Evolutionary conservation across 2,329 filamentous ascomycete genomes (phyloP), one percentile per base, ranked within the genome.

Genomic region (Aotearoamyces nothofagi): DNA sequence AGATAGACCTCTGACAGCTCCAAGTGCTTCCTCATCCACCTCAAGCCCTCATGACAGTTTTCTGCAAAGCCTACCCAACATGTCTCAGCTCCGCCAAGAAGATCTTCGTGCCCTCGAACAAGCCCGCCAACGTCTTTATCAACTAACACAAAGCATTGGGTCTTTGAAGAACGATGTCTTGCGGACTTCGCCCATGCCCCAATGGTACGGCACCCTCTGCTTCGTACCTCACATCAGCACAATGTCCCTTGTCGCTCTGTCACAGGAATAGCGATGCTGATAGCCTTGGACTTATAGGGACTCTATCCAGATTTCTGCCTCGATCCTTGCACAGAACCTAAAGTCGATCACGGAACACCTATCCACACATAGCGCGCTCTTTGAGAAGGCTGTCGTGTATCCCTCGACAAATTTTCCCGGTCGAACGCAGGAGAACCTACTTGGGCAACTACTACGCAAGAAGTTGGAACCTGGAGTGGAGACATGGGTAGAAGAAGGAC

Each of bases 381-480:
- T 92, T 36, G 64, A 63, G 32, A 69, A 71, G 31, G 63, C 82
- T 29, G 76, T 79, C 38, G 68, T 80, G 13, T 82, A 80, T 46
- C 83, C 83, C 0, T 71, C 75, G 9, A 78, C 81, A 2, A 73
- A 74, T 49, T 90, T 69, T 53, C 83, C 71, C 4, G 77, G 70
- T 20, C 74, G 66, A 41, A 75, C 66, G 4, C 72, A 81, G 34
- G 70, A 78, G 49, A 55, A 52, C 27, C 61, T 81, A 4, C 62
- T 87, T 1, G 61, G 68, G 15, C 69, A 77, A 42, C 60, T 92
- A 2, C 59, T 92, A 17, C 75, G 82, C 22, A 92, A 90, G 54
- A 90, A 90, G 49, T 64, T 84, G 27, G 82, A 90, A 40, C 80
- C 81, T 0, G 63, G 69, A 14, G 73, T 84, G 11, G 79, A 86